These are phyloP conservation scores for Ulvella scutata DNA, from an alignment of 139 green algal species.

Conservation along the genomic window DNA sequence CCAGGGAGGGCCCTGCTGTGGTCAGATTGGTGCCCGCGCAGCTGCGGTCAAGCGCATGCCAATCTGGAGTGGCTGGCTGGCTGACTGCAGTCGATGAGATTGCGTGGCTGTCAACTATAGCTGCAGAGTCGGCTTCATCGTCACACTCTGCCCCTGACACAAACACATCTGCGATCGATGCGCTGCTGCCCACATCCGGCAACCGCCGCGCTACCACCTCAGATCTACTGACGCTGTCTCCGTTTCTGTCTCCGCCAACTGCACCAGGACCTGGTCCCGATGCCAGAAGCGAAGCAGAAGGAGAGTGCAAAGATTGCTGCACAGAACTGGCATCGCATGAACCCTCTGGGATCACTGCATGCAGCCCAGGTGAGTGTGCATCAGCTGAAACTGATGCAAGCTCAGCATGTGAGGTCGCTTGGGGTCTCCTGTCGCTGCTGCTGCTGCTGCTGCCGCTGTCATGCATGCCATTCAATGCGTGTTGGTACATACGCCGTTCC, in stretches of 20 bases:
- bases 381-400: slow-evolving; percentile 1
- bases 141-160: too few relatives aligned
- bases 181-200: too few relatives aligned
- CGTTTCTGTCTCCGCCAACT: slow-evolving; percentile 7
- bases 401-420: neutral
- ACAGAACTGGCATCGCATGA: neutral
- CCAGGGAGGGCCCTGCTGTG: too few relatives aligned
- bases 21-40: too few relatives aligned
- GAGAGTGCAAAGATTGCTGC: neutral
- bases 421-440: neutral
- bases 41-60: too few relatives aligned
- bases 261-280: neutral
- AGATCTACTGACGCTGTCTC: too few relatives aligned
- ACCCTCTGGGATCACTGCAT: neutral
- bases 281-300: neutral
- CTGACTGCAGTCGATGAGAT: too few relatives aligned
- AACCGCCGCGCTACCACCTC: too few relatives aligned
- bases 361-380: neutral
- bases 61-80: too few relatives aligned
- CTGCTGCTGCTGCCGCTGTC: slow-evolving; percentile 2
- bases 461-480: neutral
- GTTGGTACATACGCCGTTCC: slow-evolving; percentile 2
- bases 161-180: too few relatives aligned
- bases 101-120: too few relatives aligned
- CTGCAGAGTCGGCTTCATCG: too few relatives aligned